Evolutionary conservation across 306 rosid species (phyloP).

Genomic region (Quercus bicolor): DNA sequence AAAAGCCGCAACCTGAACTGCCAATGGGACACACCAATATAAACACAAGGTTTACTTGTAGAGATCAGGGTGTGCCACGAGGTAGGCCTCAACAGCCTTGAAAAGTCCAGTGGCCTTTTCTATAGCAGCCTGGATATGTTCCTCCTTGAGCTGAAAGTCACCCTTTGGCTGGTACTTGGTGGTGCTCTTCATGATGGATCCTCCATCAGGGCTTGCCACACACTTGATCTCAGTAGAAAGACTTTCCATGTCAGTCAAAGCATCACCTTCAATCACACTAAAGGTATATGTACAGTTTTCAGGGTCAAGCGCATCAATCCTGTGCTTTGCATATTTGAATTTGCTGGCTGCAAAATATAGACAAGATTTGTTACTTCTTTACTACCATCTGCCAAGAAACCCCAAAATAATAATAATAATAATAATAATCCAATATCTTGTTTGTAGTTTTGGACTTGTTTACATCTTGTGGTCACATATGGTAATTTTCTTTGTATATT

Average conservation of each 20-base stretch:
- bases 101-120: background rate
- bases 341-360: background rate
- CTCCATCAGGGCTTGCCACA: slow-evolving; percentile 24
- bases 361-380: background rate
- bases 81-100: slow-evolving; percentile 6
- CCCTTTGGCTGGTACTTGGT: slow-evolving; percentile 17
- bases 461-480: no score
- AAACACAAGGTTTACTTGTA: background rate
- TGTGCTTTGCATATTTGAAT: slow-evolving; percentile 1
- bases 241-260: slow-evolving; percentile 19
- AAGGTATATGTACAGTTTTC: slow-evolving; percentile 16
- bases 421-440: no score
- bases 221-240: slow-evolving; percentile 22
- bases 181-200: slow-evolving; percentile 14
- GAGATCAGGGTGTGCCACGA: background rate
- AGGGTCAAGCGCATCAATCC: slow-evolving; percentile 15
- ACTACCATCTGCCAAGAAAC: no score
- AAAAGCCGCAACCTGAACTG: background rate
- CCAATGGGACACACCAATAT: no score
- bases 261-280: slow-evolving; percentile 28
- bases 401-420: no score
- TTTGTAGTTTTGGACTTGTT: no score
- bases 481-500: no score
- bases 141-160: background rate
- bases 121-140: background rate